These are phyloP conservation scores for Escovopsis sp. DNA, from an alignment of 2,329 filamentous ascomycete species.

Conservation along the genomic window DNA sequence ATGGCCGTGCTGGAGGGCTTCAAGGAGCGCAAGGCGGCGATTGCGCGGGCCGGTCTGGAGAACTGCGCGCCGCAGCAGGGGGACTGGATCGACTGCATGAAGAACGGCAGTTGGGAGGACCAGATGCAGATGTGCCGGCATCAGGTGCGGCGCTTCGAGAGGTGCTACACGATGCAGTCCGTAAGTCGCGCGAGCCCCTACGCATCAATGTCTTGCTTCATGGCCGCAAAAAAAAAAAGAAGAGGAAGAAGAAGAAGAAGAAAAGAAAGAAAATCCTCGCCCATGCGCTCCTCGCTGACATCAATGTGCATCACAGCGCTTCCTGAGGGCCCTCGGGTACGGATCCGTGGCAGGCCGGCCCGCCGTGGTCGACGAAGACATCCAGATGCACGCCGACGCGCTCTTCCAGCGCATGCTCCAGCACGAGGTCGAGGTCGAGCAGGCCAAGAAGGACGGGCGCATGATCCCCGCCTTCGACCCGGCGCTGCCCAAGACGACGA, in stretches of 20 bases:
- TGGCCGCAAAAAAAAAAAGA: neutral
- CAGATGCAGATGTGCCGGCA: conserved; percentile 67
- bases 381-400: conserved; percentile 91
- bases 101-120: conserved; percentile 50
- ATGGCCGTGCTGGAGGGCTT: conserved; percentile 67
- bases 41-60: conserved; percentile 73
- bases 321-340: conserved; percentile 83
- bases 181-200: conserved; percentile 28
- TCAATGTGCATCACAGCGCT: conserved; percentile 49
- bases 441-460: conserved; percentile 48
- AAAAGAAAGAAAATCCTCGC: no score
- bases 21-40: conserved; percentile 65
- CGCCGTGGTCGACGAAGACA: conserved; percentile 61
- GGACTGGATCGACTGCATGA: conserved; percentile 71
- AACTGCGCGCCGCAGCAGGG: conserved; percentile 85
- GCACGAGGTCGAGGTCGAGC: conserved; percentile 62
- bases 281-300: no score
- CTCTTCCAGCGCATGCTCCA: conserved; percentile 77
- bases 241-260: no score
- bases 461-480: conserved; percentile 45
- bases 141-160: conserved; percentile 64
- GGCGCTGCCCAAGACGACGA: conserved; percentile 28
- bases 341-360: conserved; percentile 52
- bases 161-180: conserved; percentile 80
- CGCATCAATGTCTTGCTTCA: neutral